Evolutionary conservation across 1,139 yeast genomes (phyloP).

Genomic region (Eremothecium sinecaudum): DNA sequence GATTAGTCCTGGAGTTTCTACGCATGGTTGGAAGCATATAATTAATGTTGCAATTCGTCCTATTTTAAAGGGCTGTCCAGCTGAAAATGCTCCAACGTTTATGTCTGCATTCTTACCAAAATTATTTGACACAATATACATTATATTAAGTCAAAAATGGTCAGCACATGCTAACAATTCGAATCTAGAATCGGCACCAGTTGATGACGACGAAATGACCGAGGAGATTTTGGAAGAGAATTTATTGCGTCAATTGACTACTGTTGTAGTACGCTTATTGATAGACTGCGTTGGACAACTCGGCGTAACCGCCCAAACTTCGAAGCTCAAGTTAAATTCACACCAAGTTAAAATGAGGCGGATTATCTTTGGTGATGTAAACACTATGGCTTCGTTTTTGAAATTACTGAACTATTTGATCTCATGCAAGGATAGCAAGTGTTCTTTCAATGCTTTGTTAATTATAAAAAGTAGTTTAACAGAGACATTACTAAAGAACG

Average conservation of each 20-base stretch:
- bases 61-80: constrained; percentile 82
- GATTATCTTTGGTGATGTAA: constrained; percentile 54
- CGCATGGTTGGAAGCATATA: constrained; percentile 97
- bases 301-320: constrained; percentile 24
- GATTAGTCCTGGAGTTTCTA: constrained; percentile 60
- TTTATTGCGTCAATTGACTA: constrained; percentile 82
- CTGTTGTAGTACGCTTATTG: constrained; percentile 79
- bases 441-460: constrained; percentile 82
- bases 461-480: constrained; percentile 58
- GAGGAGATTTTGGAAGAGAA: constrained; percentile 99
- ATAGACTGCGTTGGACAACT: constrained; percentile 82
- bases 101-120: constrained; percentile 72
- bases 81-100: constrained; percentile 53
- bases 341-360: constrained; percentile 58
- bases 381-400: constrained; percentile 69
- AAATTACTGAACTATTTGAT: constrained; percentile 69
- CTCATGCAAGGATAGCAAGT: constrained; percentile 77
- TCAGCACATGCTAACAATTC: constrained; percentile 61
- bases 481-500: constrained; percentile 59
- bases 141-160: constrained; percentile 66
- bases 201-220: constrained; percentile 72
- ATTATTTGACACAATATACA: constrained; percentile 63
- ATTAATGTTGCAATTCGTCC: constrained; percentile 81
- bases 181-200: constrained; percentile 27
- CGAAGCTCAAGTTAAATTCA: constrained; percentile 33